A percentile compares a stretch with the other conserved stretches of the same genome.
Evolutionary conservation across 768 basidiomycete genomes (phyloP).

Genomic region (Leccinum boreale): DNA sequence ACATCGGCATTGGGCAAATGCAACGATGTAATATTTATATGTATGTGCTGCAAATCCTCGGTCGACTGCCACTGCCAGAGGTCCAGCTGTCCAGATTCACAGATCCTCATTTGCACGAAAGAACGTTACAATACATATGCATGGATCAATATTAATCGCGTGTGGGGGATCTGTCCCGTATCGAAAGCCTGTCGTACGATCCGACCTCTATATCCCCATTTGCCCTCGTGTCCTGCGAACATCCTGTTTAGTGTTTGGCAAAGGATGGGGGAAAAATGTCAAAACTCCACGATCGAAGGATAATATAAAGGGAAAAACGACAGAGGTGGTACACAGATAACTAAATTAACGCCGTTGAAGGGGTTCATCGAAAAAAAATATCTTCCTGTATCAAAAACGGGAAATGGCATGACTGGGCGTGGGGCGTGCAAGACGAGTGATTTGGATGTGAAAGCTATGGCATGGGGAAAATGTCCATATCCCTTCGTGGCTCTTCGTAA

Average conservation of each 20-base stretch:
- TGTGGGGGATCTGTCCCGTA: neutral
- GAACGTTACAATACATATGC: neutral
- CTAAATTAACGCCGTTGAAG: neutral
- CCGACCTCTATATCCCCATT: neutral
- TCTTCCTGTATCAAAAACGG: neutral
- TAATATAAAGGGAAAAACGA: neutral
- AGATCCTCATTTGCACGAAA: neutral
- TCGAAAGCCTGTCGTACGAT: neutral
- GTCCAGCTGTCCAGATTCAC: neutral
- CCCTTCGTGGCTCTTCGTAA: constrained; percentile 5
- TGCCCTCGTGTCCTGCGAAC: neutral
- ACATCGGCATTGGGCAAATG: neutral
- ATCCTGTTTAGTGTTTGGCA: neutral
- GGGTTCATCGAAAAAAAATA: neutral
- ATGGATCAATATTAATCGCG: neutral
- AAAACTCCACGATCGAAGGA: neutral
- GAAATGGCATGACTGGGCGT: neutral
- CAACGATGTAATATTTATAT: neutral
- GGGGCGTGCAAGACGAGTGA: neutral
- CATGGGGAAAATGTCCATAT: neutral
- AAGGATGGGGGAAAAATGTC: neutral
- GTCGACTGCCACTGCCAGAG: neutral
- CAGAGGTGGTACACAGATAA: neutral
- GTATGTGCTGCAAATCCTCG: neutral
- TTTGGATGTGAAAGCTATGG: neutral